phyloP scores from a whole-genome alignment of 1,284 basidiomycete genomes.

The Papiliotrema fonsecae region DNA sequence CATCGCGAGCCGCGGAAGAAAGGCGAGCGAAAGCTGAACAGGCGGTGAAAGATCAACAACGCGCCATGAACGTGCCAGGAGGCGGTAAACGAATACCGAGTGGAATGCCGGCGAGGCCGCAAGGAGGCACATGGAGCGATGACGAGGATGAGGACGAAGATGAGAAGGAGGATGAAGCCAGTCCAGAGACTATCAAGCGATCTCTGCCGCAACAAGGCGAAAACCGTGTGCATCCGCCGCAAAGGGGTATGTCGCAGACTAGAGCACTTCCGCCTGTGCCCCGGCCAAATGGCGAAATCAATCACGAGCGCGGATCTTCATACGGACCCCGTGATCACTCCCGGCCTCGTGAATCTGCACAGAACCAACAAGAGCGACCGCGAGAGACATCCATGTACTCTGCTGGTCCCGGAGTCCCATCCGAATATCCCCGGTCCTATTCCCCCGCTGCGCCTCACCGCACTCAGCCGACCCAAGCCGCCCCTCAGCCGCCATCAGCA shows the following conservation, averaged over 20 bases:
- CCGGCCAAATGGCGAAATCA: background rate
- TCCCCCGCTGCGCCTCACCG: conserved; percentile 7
- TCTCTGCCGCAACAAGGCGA: background rate
- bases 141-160: conserved; percentile 69
- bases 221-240: background rate
- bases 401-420: conserved; percentile 5
- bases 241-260: conserved; percentile 4
- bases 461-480: conserved; percentile 8
- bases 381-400: conserved; percentile 2
- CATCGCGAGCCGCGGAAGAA: conserved; percentile 71
- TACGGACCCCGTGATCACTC: background rate
- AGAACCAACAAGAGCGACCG: conserved; percentile 1
- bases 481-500: conserved; percentile 51
- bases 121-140: conserved; percentile 23
- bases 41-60: conserved; percentile 58
- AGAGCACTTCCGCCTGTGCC: conserved; percentile 26
- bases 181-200: background rate
- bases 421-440: conserved; percentile 8
- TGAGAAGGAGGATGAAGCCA: conserved; percentile 44
- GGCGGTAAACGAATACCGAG: conserved; percentile 22
- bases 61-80: conserved; percentile 54
- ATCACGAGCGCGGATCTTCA: background rate
- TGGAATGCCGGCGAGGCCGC: conserved; percentile 3
- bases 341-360: no score
- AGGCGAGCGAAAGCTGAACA: conserved; percentile 75